Conservation (phyloP, 208 protist species). For the Wallacemonas sp. region DNA sequence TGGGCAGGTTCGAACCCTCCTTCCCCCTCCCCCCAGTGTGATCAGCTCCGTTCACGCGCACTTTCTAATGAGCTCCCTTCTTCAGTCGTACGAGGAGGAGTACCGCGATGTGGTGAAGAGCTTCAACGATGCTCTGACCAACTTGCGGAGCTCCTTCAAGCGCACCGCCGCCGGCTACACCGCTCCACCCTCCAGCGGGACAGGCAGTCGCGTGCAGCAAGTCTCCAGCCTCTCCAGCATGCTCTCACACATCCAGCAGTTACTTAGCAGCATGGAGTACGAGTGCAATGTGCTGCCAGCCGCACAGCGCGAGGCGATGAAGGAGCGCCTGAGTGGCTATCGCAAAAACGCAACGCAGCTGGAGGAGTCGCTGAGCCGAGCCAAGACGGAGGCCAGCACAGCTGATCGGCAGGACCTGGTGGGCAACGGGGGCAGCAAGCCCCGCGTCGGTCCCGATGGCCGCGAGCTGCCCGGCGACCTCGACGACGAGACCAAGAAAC, state of each 20-base stretch:
- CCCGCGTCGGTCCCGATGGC: background rate
- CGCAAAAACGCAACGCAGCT: slow-evolving; percentile 21
- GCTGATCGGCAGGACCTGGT: slow-evolving; percentile 61
- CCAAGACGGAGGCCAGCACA: slow-evolving; percentile 44
- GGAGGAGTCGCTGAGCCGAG: slow-evolving; percentile 35
- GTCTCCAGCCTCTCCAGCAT: slow-evolving; percentile 25
- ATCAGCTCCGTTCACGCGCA: background rate
- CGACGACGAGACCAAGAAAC: slow-evolving; percentile 44
- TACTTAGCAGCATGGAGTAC: slow-evolving; percentile 75
- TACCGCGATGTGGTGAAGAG: slow-evolving; percentile 49
- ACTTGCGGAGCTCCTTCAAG: slow-evolving; percentile 36
- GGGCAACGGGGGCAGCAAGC: slow-evolving; percentile 5
- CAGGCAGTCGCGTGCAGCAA: slow-evolving; percentile 50
- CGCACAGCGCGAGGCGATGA: slow-evolving; percentile 33
- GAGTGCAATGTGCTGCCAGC: slow-evolving; percentile 59
- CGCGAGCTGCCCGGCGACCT: slow-evolving; percentile 14
- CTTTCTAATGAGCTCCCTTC: slow-evolving; percentile 43
- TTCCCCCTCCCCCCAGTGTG: slow-evolving; percentile 1
- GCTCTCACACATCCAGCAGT: slow-evolving; percentile 44
- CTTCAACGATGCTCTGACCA: slow-evolving; percentile 38
- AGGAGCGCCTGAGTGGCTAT: slow-evolving; percentile 48
- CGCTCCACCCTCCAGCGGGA: slow-evolving; percentile 45
- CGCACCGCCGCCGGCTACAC: slow-evolving; percentile 32
- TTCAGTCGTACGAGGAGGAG: slow-evolving; percentile 77
- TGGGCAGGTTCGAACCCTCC: no score